These are phyloP conservation scores for Raffaelea ambrosiae DNA, from an alignment of 2,329 filamentous ascomycete species.

Conservation along the genomic window DNA sequence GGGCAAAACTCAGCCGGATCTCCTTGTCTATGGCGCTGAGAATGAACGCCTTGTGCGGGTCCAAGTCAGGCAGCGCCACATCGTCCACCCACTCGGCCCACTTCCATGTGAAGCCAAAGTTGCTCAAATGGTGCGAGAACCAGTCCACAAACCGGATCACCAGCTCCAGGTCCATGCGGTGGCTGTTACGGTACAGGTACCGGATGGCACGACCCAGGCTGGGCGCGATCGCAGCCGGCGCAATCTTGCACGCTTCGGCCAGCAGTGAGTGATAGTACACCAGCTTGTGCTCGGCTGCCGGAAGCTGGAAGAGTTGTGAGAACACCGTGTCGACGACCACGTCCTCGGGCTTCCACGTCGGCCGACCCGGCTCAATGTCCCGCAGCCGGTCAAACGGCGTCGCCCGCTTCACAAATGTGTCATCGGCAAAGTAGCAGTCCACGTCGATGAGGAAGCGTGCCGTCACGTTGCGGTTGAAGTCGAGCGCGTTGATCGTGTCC, in stretches of 20 bases:
- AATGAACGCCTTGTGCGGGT: slow-evolving; percentile 92
- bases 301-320: slow-evolving; percentile 85
- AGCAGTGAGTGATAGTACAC: slow-evolving; percentile 95
- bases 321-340: slow-evolving; percentile 97
- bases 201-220: slow-evolving; percentile 89
- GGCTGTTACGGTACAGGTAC: slow-evolving; percentile 75
- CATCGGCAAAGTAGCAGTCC: slow-evolving; percentile 85
- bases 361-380: slow-evolving; percentile 53
- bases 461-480: slow-evolving; percentile 83
- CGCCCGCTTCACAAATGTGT: slow-evolving; percentile 87
- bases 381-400: slow-evolving; percentile 86
- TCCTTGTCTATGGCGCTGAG: slow-evolving; percentile 89
- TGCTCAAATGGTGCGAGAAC: slow-evolving; percentile 96
- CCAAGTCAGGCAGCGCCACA: slow-evolving; percentile 63
- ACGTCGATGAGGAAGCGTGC: slow-evolving; percentile 88
- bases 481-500: slow-evolving; percentile 88
- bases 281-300: slow-evolving; percentile 80
- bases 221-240: slow-evolving; percentile 90
- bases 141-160: slow-evolving; percentile 86
- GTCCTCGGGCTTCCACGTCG: slow-evolving; percentile 96
- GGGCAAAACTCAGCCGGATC: slow-evolving; percentile 90
- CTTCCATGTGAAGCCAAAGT: slow-evolving; percentile 99
- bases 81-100: slow-evolving; percentile 97
- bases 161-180: slow-evolving; percentile 80
- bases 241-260: slow-evolving; percentile 92